These are phyloP conservation scores for Dryas integrifolia DNA, from an alignment of 331 rosid genomes.

Conservation along the genomic window DNA sequence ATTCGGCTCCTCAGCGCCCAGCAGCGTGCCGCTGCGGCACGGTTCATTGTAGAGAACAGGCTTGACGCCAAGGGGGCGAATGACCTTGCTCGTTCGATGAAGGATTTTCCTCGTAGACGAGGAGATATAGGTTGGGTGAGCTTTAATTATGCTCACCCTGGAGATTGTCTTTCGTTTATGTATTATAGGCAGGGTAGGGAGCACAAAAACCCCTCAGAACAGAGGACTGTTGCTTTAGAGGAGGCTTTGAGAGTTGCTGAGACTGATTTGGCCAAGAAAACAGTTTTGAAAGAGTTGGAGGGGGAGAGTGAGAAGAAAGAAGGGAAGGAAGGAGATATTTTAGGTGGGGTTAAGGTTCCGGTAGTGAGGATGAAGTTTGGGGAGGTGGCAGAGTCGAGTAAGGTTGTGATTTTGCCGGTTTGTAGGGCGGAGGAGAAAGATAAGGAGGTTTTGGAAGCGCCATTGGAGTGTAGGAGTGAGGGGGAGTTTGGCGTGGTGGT, in stretches of 20 bases:
- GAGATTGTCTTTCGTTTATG: slow-evolving; percentile 73
- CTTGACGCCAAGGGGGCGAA: slow-evolving; percentile 49
- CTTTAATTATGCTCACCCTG: slow-evolving; percentile 57
- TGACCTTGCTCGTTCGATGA: slow-evolving; percentile 76
- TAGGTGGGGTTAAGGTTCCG: slow-evolving; percentile 40
- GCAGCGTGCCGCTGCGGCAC: slow-evolving; percentile 64
- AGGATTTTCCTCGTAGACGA: slow-evolving; percentile 63
- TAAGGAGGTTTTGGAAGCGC: slow-evolving; percentile 56
- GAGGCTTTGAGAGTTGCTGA: slow-evolving; percentile 49
- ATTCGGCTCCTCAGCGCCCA: slow-evolving; percentile 58
- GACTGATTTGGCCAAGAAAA: slow-evolving; percentile 45
- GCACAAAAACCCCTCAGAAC: slow-evolving; percentile 44
- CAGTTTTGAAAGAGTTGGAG: slow-evolving; percentile 44
- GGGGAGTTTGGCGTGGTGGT: slow-evolving; percentile 75
- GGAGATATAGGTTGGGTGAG: slow-evolving; percentile 69
- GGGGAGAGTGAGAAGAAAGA: slow-evolving; percentile 10
- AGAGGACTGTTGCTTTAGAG: slow-evolving; percentile 47
- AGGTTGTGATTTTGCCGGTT: slow-evolving; percentile 70
- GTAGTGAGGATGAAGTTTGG: slow-evolving; percentile 82
- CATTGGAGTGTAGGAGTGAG: slow-evolving; percentile 47
- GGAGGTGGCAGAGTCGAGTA: slow-evolving; percentile 71
- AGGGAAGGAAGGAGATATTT: background rate
- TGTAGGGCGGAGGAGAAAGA: slow-evolving; percentile 51
- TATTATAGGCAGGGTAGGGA: slow-evolving; percentile 65
- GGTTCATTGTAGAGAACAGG: slow-evolving; percentile 38